phyloP scores from a whole-genome alignment of 345 rosid species.

The Eucalyptus pauciflora region DNA sequence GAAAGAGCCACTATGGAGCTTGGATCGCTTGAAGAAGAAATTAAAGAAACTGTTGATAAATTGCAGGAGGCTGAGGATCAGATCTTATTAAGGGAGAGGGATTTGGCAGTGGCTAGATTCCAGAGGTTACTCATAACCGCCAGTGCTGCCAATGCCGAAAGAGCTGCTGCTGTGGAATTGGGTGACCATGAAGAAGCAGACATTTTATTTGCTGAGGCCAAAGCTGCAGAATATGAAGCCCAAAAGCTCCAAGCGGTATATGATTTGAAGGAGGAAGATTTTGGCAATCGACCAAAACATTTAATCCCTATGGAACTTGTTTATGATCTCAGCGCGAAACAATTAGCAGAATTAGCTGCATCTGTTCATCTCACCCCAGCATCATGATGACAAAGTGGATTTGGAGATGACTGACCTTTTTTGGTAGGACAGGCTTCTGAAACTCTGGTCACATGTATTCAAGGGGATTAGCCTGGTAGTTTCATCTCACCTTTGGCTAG shows the following conservation, averaged over 20 bases:
- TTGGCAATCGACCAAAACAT: slow-evolving; percentile 28
- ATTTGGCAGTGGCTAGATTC: slow-evolving; percentile 63
- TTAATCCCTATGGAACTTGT: slow-evolving; percentile 78
- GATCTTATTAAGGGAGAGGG: slow-evolving; percentile 56
- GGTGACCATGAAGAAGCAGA: slow-evolving; percentile 69
- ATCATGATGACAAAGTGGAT: not conserved
- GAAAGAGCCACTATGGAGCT: slow-evolving; percentile 37
- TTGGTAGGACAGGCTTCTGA: not conserved
- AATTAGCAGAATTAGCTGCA: slow-evolving; percentile 52
- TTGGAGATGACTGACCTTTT: not conserved
- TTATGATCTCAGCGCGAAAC: slow-evolving; percentile 38
- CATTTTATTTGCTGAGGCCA: slow-evolving; percentile 62
- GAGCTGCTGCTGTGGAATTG: slow-evolving; percentile 67
- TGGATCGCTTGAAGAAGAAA: slow-evolving; percentile 44
- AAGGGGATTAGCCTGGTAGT: not conserved
- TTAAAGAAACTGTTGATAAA: slow-evolving; percentile 40
- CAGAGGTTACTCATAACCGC: slow-evolving; percentile 52
- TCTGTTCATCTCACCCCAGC: slow-evolving; percentile 14
- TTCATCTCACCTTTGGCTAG: not conserved
- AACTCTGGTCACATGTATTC: not conserved
- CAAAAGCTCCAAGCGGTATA: slow-evolving; percentile 38
- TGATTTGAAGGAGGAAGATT: slow-evolving; percentile 45
- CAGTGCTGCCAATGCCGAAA: slow-evolving; percentile 63
- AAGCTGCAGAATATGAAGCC: slow-evolving; percentile 70
- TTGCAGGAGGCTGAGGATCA: slow-evolving; percentile 55